Evolutionary conservation across 768 basidiomycete species (phyloP), one percentile per base, ranked within the genome.

Genomic region (Floccularia luteovirens): DNA sequence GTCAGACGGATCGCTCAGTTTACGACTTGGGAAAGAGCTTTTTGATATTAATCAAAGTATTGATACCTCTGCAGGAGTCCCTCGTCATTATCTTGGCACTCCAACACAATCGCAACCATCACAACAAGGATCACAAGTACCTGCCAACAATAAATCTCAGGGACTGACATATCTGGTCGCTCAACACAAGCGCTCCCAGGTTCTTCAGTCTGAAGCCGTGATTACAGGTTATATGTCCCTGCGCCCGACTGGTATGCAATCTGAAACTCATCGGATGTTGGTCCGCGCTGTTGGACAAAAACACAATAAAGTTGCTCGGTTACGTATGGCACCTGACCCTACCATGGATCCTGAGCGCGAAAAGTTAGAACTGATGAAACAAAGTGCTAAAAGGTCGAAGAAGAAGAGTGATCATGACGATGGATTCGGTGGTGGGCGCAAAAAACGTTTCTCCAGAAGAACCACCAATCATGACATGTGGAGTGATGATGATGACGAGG

Each of bases 1-100:
- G 96, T 96, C 92, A 4, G 96, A 99, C 56, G 94, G 94, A 12
- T 75, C 86, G 11, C 63, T 91, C 42, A 93, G 91, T 50, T 74
- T 99, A 22, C 84, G 88, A 47, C 66, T 99, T 41, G 96, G 96
- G 31, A 86, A 88, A 58, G 94, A 98, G 54, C 68, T 96, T 3
- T 98, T 93, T 61, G 92, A 97, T 64, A 79, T 98, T 37, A 79
- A 75, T 38, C 77, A 85, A 58, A 78, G 75, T 44, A 66, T 88
- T 43, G 88, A 92, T 53, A 82, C 75, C 13, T 87, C 89, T 14
- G 86, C 77, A 31, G 74, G 76, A 42, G 54, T 75, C 43, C 55
- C 81, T 39, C 74, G 83, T 42, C 69, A 80, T 46, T 66, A 73
- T 12, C 58, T 83, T 51, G 71, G 75, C 45, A 60, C 54, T 36